A percentile compares a stretch with the other conserved stretches of the same genome.
phyloP scores from a whole-genome alignment of 345 rosid genomes.

The Lepidium africanum region DNA sequence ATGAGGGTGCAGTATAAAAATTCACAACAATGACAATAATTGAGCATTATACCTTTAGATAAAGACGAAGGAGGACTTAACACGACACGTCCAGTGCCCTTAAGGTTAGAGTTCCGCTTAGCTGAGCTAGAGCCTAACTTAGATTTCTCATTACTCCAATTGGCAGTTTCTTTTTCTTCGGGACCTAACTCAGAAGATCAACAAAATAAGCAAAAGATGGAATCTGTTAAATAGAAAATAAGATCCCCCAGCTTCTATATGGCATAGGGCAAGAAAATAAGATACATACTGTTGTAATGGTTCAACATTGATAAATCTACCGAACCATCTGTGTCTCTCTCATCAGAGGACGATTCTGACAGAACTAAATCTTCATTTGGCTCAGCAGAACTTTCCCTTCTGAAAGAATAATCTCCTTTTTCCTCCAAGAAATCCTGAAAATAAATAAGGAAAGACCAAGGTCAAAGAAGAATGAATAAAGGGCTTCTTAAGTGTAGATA shows the following conservation, averaged over 20 bases:
- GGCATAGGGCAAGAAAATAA: not conserved
- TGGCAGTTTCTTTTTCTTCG: conserved; percentile 27
- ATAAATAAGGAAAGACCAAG: conserved; percentile 40
- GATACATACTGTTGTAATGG: conserved; percentile 25
- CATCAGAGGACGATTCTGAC: conserved; percentile 44
- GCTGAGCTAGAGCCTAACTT: conserved; percentile 34
- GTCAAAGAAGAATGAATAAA: conserved; percentile 12
- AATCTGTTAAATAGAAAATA: not conserved
- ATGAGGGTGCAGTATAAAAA: not conserved
- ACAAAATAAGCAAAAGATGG: not conserved
- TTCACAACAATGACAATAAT: not conserved
- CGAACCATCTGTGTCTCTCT: conserved; percentile 38
- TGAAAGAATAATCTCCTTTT: conserved; percentile 32
- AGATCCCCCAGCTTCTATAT: conserved; percentile 1
- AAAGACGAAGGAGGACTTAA: conserved; percentile 38
- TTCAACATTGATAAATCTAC: conserved; percentile 37
- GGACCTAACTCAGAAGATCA: conserved; percentile 13
- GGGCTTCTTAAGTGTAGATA: not conserved
- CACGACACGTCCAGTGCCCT: conserved; percentile 29
- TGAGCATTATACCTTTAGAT: conserved; percentile 43
- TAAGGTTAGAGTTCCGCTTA: conserved; percentile 35
- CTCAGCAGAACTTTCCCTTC: conserved; percentile 25
- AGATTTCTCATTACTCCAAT: conserved; percentile 29
- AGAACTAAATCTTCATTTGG: conserved; percentile 34
- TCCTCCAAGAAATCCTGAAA: conserved; percentile 47